A percentile compares a stretch with the other conserved stretches of the same genome.
Evolutionary conservation across 208 protist genomes (phyloP).

Genomic region (Leishmania major): DNA sequence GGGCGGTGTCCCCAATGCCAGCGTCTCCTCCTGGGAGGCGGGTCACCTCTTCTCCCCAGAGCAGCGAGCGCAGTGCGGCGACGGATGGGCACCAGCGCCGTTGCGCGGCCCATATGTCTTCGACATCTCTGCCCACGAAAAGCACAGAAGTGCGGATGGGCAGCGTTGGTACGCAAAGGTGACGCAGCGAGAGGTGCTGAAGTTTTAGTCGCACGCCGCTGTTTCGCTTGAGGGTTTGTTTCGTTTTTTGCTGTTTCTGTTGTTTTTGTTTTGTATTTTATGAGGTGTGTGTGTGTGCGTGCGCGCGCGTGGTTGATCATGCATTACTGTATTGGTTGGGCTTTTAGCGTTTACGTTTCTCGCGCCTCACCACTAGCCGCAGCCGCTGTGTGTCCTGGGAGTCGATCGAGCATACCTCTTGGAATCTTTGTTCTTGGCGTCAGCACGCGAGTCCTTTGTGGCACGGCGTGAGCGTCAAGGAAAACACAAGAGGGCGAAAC

Average conservation of each 20-base stretch:
- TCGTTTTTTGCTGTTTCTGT: background rate
- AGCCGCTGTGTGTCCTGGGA: background rate
- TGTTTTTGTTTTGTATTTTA: background rate
- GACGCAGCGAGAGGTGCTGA: conserved; percentile 12
- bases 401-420: background rate
- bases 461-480: background rate
- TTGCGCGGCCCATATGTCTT: conserved; percentile 31
- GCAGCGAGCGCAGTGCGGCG: conserved; percentile 28
- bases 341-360: background rate
- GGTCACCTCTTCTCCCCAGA: conserved; percentile 21
- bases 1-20: background rate
- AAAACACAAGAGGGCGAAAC: background rate
- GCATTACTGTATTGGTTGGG: background rate
- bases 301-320: background rate
- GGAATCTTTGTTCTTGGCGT: background rate
- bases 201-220: background rate
- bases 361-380: background rate
- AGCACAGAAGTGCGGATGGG: conserved; percentile 22
- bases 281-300: background rate
- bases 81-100: conserved; percentile 30
- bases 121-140: conserved; percentile 18
- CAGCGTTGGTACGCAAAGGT: conserved; percentile 25
- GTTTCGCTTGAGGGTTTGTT: background rate
- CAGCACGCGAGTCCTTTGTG: background rate
- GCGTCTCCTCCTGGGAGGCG: conserved; percentile 12